Percentiles rank a stretch among this genome's conserved stretches.
Evolutionary conservation across 1,139 yeast species (phyloP).

Genomic region (Suhomyces atakaporum): DNA sequence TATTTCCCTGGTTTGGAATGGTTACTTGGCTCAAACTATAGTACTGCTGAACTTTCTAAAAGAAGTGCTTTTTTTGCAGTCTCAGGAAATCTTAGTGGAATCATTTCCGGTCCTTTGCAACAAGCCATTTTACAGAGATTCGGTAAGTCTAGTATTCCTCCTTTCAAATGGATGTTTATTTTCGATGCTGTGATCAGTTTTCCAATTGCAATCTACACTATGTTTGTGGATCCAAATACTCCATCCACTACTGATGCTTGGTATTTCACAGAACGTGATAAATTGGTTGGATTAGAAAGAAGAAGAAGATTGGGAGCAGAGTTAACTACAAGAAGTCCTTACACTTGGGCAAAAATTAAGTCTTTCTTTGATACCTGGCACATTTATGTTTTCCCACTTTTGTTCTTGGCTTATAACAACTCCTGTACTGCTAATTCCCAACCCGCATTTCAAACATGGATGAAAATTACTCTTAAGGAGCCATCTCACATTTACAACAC

Average conservation of each 20-base stretch:
- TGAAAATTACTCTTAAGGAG: slow-evolving; percentile 44
- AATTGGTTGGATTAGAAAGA: slow-evolving; percentile 39
- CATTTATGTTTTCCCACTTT: slow-evolving; percentile 46
- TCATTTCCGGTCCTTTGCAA: slow-evolving; percentile 44
- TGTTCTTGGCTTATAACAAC: slow-evolving; percentile 55
- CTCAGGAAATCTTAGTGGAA: slow-evolving; percentile 45
- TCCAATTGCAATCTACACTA: slow-evolving; percentile 38
- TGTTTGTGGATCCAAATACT: slow-evolving; percentile 40
- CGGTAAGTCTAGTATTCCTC: slow-evolving; percentile 28
- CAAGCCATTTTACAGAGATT: slow-evolving; percentile 33
- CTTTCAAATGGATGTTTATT: slow-evolving; percentile 43
- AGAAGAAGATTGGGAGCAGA: slow-evolving; percentile 50
- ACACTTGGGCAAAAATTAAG: slow-evolving; percentile 42
- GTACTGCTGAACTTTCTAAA: slow-evolving; percentile 41
- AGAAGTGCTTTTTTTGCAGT: slow-evolving; percentile 53
- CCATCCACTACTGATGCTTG: slow-evolving; percentile 42
- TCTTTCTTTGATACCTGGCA: slow-evolving; percentile 52
- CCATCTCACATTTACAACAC: slow-evolving; percentile 46
- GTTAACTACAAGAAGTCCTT: slow-evolving; percentile 44
- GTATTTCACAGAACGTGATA: slow-evolving; percentile 37
- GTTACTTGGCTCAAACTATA: slow-evolving; percentile 21
- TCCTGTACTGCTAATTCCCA: slow-evolving; percentile 43
- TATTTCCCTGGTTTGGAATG: slow-evolving; percentile 54
- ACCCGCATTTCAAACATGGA: slow-evolving; percentile 57
- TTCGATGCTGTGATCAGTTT: slow-evolving; percentile 41